Percentiles rank a stretch among this genome's conserved stretches.
Conservation (phyloP, 768 basidiomycete species). For the Leccinum broughii region DNA sequence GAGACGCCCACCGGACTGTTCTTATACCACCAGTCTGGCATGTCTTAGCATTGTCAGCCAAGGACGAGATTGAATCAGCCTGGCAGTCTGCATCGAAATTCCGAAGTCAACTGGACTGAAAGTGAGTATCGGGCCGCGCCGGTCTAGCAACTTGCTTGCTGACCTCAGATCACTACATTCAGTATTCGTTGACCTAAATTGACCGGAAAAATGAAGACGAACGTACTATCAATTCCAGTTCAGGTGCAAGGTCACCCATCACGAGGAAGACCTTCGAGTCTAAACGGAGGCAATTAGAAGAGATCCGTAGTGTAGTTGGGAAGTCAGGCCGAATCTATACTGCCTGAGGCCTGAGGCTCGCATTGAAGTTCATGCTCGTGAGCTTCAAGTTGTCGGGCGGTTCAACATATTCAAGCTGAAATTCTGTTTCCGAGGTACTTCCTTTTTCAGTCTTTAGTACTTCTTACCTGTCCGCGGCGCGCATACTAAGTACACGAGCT, state of each 20-base stretch:
- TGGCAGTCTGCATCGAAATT: constrained; percentile 13
- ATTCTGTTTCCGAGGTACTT: too few species aligned
- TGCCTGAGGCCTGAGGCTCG: neutral
- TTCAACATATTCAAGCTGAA: too few species aligned
- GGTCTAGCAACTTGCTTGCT: neutral
- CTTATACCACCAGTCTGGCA: constrained; percentile 21
- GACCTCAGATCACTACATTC: neutral
- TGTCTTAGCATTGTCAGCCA: constrained; percentile 25
- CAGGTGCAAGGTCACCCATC: neutral
- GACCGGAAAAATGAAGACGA: neutral
- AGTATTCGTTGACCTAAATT: neutral
- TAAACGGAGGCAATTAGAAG: neutral
- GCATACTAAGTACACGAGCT: neutral
- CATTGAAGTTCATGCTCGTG: neutral
- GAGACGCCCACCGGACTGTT: constrained; percentile 7
- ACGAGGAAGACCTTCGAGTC: neutral
- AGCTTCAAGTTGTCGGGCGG: neutral
- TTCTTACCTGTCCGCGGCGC: neutral
- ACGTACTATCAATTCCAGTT: neutral
- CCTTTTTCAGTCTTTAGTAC: neutral
- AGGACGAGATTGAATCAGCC: constrained; percentile 13
- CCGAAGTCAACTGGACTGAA: neutral
- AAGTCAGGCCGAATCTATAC: neutral
- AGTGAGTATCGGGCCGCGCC: neutral
- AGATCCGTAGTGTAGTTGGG: neutral